Conservation (phyloP, 352 stramenopile genomes). For the Lagenidium sp. region DNA sequence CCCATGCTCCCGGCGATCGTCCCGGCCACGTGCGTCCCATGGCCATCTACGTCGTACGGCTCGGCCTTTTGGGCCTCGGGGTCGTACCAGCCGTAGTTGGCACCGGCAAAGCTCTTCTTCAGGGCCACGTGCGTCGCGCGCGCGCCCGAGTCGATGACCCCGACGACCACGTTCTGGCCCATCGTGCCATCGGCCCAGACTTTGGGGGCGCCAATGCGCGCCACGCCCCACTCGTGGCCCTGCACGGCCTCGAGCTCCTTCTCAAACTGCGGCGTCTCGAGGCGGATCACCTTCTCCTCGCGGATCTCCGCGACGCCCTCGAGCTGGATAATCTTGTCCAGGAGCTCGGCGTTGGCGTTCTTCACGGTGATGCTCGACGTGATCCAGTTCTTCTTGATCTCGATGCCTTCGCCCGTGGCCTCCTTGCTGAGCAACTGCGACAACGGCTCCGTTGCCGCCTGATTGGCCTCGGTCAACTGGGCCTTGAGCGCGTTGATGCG, state of each 20-base stretch:
- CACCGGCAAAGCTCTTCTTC: constrained; percentile 5
- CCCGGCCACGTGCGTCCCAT: constrained; percentile 7
- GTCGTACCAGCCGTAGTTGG: constrained; percentile 14
- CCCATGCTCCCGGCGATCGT: background rate
- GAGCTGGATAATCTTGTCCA: constrained; percentile 11
- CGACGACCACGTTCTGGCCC: constrained; percentile 13
- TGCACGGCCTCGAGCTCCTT: constrained; percentile 5
- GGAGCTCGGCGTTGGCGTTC: constrained; percentile 12
- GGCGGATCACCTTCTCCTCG: constrained; percentile 1
- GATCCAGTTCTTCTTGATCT: constrained; percentile 18
- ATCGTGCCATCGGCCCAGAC: constrained; percentile 17
- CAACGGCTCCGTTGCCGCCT: background rate
- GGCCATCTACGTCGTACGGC: constrained; percentile 9
- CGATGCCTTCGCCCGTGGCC: background rate
- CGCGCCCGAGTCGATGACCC: constrained; percentile 17
- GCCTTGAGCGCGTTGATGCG: constrained; percentile 15
- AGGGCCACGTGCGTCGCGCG: constrained; percentile 10
- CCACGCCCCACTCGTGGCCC: constrained; percentile 14
- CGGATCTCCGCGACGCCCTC: constrained; percentile 5
- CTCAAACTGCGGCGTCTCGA: background rate
- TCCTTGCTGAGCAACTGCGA: constrained; percentile 9
- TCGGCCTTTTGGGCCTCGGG: constrained; percentile 5
- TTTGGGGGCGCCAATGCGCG: constrained; percentile 8
- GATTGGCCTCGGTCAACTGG: constrained; percentile 2
- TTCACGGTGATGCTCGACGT: constrained; percentile 16